Evolutionary conservation across 257 asterid genomes (phyloP), one percentile per base, ranked within the genome.

Genomic region (Misopates orontium): DNA sequence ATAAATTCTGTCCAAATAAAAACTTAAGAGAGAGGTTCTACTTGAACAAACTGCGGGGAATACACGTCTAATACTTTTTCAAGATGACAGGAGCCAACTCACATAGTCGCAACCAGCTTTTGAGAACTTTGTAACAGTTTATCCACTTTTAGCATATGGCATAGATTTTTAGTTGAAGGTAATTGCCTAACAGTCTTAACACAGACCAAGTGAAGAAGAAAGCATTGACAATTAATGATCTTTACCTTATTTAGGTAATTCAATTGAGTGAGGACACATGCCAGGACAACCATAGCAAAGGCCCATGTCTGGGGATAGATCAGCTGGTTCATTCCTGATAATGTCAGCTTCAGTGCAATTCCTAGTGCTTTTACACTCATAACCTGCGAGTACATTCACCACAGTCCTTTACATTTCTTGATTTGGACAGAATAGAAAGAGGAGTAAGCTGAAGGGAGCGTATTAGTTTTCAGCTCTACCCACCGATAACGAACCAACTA

Each of bases 321-420:
- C 55, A 93, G 84, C 79, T 93, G 99, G 71, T 93, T 93, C 82
- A 68, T 87, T 80, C 96, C 99, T 25, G 94, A 84, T 23, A 93
- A 71, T 23, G 99, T 93, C 78, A 93, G 77, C 82, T 93, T 93
- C 88, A 93, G 47, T 67, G 97, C 99, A 79, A 90, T 90, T 72
- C 97, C 96, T 31, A 93, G 80, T 51, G 97, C 97, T 75, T 93
- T 87, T 49, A 93, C 97, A 66, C 99, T 93, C 99, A 90, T 93
- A 16, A 93, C 97, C 99, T 93, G 90, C 64, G 79, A 19, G 31
- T 20, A 20, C 54, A 73, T 31, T 52, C 57, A 39, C 20, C 52
- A 42, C 19, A 20, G 21, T 40, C 19, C 42, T 13, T 40, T 20
- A 12, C 5, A 64, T 32, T 40, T 36, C 54, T 21, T n/a, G 13